Evolutionary conservation across 2,329 filamentous ascomycete species (phyloP).

Genomic region (Pestalotiopsis sp.): DNA sequence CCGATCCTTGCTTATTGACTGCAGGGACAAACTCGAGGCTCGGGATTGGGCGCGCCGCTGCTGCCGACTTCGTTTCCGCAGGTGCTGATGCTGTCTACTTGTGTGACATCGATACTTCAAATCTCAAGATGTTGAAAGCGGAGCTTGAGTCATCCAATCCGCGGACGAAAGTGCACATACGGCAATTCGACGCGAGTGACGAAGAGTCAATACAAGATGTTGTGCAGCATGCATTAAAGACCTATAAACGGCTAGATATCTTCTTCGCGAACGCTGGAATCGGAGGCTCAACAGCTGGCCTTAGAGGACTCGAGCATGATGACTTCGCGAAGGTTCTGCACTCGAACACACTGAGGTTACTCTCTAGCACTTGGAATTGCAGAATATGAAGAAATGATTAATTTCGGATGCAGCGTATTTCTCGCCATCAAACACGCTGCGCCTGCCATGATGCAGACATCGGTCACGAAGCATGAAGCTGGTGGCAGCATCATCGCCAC

Average conservation of each 20-base stretch:
- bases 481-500: constrained; percentile 85
- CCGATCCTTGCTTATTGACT: constrained; percentile 4
- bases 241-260: constrained; percentile 81
- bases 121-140: constrained; percentile 73
- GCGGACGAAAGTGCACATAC: constrained; percentile 69
- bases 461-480: constrained; percentile 66
- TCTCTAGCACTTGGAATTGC: constrained; percentile 8
- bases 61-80: constrained; percentile 86
- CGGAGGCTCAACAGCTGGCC: constrained; percentile 62
- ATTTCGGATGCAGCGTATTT: constrained; percentile 64
- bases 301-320: constrained; percentile 67
- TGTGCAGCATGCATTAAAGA: constrained; percentile 74
- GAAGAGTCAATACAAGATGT: constrained; percentile 74
- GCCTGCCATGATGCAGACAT: constrained; percentile 80
- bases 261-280: constrained; percentile 96
- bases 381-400: background rate
- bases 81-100: constrained; percentile 84
- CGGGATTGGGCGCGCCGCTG: constrained; percentile 87
- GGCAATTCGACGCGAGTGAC: constrained; percentile 80
- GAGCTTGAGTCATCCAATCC: constrained; percentile 75
- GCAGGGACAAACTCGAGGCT: constrained; percentile 77
- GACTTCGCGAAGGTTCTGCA: constrained; percentile 80
- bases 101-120: constrained; percentile 72
- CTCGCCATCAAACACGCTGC: constrained; percentile 86
- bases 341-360: constrained; percentile 76